phyloP scores from a whole-genome alignment of 768 basidiomycete species.

The Favolaschia claudopus region DNA sequence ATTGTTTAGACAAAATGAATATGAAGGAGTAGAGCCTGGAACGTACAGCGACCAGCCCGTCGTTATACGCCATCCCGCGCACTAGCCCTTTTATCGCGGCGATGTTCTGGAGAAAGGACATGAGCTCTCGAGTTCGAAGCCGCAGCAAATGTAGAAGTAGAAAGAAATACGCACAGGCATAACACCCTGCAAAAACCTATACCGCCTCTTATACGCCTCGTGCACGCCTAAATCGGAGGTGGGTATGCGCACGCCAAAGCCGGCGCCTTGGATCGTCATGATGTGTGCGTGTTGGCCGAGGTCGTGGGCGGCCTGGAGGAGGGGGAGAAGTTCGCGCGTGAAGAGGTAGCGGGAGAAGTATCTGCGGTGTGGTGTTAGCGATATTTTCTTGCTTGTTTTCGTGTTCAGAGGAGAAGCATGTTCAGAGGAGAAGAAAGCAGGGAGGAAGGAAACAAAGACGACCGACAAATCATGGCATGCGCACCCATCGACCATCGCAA shows the following conservation, averaged over 20 bases:
- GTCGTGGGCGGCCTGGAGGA: conserved; percentile 28
- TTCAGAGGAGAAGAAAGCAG: too few relatives aligned
- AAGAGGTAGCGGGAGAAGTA: conserved; percentile 33
- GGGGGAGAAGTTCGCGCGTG: conserved; percentile 35
- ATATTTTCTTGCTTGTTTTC: not conserved
- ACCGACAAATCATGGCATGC: too few relatives aligned
- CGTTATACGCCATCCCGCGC: conserved; percentile 10
- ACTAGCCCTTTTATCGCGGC: conserved; percentile 10
- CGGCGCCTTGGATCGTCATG: conserved; percentile 39
- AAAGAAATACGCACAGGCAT: not conserved
- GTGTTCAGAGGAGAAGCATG: too few relatives aligned
- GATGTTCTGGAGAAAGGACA: not conserved
- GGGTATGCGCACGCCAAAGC: conserved; percentile 30
- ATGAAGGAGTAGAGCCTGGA: too few relatives aligned
- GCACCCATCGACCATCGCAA: too few relatives aligned
- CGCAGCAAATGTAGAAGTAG: not conserved
- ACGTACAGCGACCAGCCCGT: conserved; percentile 4
- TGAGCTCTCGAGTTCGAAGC: too few relatives aligned
- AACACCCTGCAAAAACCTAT: not conserved
- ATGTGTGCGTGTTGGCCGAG: conserved; percentile 40
- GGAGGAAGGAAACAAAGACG: too few relatives aligned
- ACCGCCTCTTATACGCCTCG: conserved; percentile 15
- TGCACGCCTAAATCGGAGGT: conserved; percentile 40
- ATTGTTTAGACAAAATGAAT: not conserved
- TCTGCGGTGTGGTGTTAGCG: not conserved